Percentiles rank a stretch among this genome's conserved stretches.
Conservation (phyloP, 2,329 filamentous ascomycete species). For the Cladosporium sp. region DNA sequence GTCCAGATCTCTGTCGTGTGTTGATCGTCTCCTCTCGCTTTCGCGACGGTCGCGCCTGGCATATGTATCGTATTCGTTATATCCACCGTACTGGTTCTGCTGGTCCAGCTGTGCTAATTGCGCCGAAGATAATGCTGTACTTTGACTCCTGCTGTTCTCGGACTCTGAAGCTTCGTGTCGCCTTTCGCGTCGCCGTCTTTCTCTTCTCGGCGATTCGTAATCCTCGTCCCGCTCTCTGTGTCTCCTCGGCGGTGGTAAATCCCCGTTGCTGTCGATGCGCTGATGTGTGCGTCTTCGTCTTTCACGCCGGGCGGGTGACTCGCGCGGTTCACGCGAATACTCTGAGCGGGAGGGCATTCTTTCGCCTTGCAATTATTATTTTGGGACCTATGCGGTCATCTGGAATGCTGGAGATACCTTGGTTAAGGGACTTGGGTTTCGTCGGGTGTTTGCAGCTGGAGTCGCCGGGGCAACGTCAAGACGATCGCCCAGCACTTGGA, state of each 20-base stretch:
- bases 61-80: conserved; percentile 31
- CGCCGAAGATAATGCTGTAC: conserved; percentile 46
- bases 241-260: conserved; percentile 17
- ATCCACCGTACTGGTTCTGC: conserved; percentile 51
- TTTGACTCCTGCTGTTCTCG: conserved; percentile 11
- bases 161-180: conserved; percentile 1
- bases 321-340: conserved; percentile 15
- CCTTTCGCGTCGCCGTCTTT: conserved; percentile 6
- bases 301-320: conserved; percentile 27
- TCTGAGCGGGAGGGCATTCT: conserved; percentile 8
- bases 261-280: conserved; percentile 32
- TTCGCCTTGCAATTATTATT: background rate
- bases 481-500: background rate
- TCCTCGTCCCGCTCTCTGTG: conserved; percentile 9
- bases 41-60: conserved; percentile 21
- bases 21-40: conserved; percentile 25
- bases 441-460: background rate
- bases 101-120: conserved; percentile 64
- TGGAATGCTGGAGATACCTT: conserved; percentile 2
- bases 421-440: background rate
- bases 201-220: background rate
- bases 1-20: background rate
- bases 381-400: conserved; percentile 5
- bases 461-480: background rate
- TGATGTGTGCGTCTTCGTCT: conserved; percentile 31